A percentile compares a stretch with the other conserved stretches of the same genome.
These are phyloP conservation scores for Colletotrichum lini DNA, from an alignment of 2,329 filamentous ascomycete genomes.

Conservation along the genomic window DNA sequence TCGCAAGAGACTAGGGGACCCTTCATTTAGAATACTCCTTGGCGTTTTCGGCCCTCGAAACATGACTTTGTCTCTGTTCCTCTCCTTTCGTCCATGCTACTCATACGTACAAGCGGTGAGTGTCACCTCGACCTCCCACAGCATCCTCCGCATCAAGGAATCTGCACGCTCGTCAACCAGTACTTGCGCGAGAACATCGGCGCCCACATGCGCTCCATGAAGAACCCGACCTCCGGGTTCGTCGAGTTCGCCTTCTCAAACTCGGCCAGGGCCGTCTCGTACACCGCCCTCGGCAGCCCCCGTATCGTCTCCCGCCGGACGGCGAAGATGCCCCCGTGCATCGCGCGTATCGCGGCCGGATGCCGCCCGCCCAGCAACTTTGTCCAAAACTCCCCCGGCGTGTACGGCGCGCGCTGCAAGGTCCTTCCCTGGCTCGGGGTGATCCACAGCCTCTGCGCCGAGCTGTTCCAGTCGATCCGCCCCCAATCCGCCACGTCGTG, in stretches of 20 bases:
- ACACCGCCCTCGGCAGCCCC: conserved; percentile 29
- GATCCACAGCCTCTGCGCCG: conserved; percentile 40
- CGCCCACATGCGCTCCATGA: conserved; percentile 44
- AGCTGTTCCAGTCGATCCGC: conserved; percentile 35
- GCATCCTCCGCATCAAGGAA: not conserved
- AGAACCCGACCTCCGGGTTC: conserved; percentile 42
- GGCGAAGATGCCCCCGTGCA: conserved; percentile 42
- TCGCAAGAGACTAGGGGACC: conserved; percentile 12
- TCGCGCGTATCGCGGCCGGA: conserved; percentile 39
- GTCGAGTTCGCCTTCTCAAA: conserved; percentile 40
- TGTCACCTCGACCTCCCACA: too few relatives aligned
- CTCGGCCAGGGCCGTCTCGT: conserved; percentile 30
- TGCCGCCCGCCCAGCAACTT: conserved; percentile 29
- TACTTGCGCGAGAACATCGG: conserved; percentile 41
- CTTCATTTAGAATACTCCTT: conserved; percentile 22
- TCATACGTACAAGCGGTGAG: too few relatives aligned
- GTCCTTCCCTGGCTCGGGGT: conserved; percentile 37
- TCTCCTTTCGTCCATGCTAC: too few relatives aligned
- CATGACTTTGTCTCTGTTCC: too few relatives aligned
- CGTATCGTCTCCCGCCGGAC: conserved; percentile 38
- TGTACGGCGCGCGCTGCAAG: conserved; percentile 31
- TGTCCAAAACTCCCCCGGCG: conserved; percentile 38
- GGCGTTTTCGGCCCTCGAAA: not conserved
- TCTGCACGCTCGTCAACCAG: conserved; percentile 16
- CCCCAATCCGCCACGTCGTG: conserved; percentile 41